Conservation (phyloP, 495 filamentous ascomycete genomes). For the Bathelium albidoporum region DNA sequence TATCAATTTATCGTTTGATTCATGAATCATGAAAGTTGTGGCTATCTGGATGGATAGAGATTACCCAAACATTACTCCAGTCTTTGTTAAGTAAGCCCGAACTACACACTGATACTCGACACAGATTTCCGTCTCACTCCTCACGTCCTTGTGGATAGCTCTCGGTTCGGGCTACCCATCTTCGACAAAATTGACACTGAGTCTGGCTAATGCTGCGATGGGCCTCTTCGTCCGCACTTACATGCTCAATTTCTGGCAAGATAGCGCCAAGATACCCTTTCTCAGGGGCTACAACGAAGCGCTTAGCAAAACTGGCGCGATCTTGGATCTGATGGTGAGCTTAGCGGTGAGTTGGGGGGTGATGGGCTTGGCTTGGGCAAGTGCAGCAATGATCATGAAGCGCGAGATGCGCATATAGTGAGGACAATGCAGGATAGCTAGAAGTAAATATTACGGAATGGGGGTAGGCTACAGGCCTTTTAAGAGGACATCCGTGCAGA, state of each 20-base stretch:
- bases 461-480: too few relatives aligned
- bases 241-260: constrained; percentile 29
- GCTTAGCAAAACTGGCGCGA: constrained; percentile 21
- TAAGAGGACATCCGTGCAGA: too few relatives aligned
- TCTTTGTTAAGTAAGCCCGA: too few relatives aligned
- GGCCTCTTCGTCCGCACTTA: constrained; percentile 13
- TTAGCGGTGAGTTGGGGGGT: constrained; percentile 22
- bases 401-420: neutral
- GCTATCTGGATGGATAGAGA: too few relatives aligned
- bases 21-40: too few relatives aligned
- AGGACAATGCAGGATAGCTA: too few relatives aligned
- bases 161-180: constrained; percentile 14
- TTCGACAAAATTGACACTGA: neutral
- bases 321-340: constrained; percentile 17
- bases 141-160: constrained; percentile 32
- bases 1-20: too few relatives aligned
- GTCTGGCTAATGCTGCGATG: neutral
- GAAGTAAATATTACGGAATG: too few relatives aligned
- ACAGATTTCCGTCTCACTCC: constrained; percentile 40
- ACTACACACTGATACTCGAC: too few relatives aligned
- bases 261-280: constrained; percentile 28
- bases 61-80: too few relatives aligned
- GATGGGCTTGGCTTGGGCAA: constrained; percentile 8
- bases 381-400: neutral
- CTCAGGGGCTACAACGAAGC: constrained; percentile 31